Evolutionary conservation across 192 early-diverging fungal genomes (phyloP), one percentile per base, ranked within the genome.

Genomic region (Linnemannia elongata): DNA sequence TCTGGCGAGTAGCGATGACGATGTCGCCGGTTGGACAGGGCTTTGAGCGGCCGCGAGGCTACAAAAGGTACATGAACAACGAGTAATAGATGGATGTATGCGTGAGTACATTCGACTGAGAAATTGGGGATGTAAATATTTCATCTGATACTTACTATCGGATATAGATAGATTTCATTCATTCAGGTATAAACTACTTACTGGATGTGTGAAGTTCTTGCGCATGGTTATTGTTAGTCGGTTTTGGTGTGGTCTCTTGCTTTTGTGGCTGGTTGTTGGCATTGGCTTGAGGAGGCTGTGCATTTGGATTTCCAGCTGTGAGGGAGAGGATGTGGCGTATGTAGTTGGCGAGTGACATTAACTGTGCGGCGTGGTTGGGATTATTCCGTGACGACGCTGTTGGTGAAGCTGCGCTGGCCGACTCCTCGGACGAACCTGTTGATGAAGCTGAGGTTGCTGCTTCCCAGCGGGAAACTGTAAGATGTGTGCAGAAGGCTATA

Each of bases 401-500:
- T 45, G 39, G 24, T 39, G 69, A 54, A 12, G 52, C 44, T 20
- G 49, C 17, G 18, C 49, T 22, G 49, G 55, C 55, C 13, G 60
- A 66, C 30, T 12, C 30, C 30, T 66, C 60, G 30, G 9, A 33
- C 27, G 60, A 66, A 66, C 27, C 10, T 15, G 60, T 74, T 20
- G 73, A n/a, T 33, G 49, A 6, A 15, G 20, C 36, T 54, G 75
- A n/a, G 12, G 44, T 0, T 33, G 45, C 3, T 27, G 85, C 71
- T 55, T 87, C 85, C 85, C 85, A 87, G 15, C 85, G 75, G 17
- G 85, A 78, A 13, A 81, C 76, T 5, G 76, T 87, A 9, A 87
- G 68, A 36, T 87, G 85, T 18, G 85, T 81, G 33, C 75, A 87
- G 54, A 87, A 87, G 55, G 85, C 85, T 87, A 87, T 75, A 27